Evolutionary conservation across 1,139 yeast species (phyloP).

Genomic region (Sugiyamaella japonica): DNA sequence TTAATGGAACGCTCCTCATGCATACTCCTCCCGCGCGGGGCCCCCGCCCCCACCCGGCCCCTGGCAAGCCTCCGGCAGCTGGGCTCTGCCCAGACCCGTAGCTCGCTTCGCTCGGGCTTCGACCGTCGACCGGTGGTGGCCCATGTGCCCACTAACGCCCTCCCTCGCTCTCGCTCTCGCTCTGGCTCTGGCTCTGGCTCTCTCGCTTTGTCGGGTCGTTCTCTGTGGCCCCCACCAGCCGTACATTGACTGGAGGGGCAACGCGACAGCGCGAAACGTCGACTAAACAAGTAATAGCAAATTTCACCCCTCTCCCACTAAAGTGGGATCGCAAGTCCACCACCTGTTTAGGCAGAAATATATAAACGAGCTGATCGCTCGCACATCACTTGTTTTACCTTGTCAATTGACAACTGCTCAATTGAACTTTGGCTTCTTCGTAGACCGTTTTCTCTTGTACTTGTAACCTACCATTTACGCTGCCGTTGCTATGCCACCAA

Average conservation of each 20-base stretch:
- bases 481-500: slow-evolving; percentile 18
- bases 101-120: slow-evolving; percentile 3
- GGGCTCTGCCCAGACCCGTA: background rate
- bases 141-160: too few species aligned
- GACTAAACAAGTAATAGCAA: background rate
- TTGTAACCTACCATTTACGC: slow-evolving; percentile 3
- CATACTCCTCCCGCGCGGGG: background rate
- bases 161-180: background rate
- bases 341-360: background rate
- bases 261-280: background rate
- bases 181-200: background rate
- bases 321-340: too few species aligned
- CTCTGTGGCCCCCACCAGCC: background rate
- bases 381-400: background rate
- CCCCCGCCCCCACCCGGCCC: background rate
- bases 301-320: background rate
- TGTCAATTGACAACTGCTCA: background rate
- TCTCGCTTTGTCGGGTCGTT: too few species aligned
- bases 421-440: background rate
- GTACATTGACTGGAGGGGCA: background rate
- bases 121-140: background rate
- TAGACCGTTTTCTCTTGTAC: background rate
- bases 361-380: background rate
- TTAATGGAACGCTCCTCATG: background rate
- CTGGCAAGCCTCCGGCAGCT: background rate